phyloP scores from a whole-genome alignment of 2,329 filamentous ascomycete genomes.

The Thelonectria discophora region DNA sequence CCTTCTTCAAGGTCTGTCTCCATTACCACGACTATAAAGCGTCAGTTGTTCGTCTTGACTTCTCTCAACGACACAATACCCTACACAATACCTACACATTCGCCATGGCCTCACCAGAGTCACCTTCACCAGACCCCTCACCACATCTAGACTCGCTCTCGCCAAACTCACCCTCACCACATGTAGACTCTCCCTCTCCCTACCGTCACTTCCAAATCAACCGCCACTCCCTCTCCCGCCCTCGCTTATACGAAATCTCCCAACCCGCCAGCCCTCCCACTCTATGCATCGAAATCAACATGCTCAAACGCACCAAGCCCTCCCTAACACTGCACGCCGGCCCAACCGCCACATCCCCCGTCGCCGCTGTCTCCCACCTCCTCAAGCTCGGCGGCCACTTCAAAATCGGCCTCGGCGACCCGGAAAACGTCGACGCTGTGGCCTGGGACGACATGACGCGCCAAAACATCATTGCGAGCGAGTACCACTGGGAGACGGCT shows the following conservation, averaged over 20 bases:
- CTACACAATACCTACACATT: not conserved
- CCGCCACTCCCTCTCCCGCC: not conserved
- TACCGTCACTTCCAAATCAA: constrained; percentile 9
- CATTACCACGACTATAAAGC: no score
- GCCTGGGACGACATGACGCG: constrained; percentile 34
- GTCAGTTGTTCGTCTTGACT: no score
- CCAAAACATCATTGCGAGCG: constrained; percentile 13
- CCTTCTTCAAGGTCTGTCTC: no score
- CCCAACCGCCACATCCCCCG: constrained; percentile 4
- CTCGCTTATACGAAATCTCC: constrained; percentile 7
- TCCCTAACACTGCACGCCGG: constrained; percentile 29
- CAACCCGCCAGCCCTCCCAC: not conserved
- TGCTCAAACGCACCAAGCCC: constrained; percentile 3
- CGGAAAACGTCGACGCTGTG: constrained; percentile 9
- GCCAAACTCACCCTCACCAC: not conserved
- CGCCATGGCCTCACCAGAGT: not conserved
- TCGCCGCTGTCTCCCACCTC: constrained; percentile 26
- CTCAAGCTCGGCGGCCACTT: constrained; percentile 26
- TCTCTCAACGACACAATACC: no score
- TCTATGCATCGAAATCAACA: constrained; percentile 1
- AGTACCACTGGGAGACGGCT: constrained; percentile 16
- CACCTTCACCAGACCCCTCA: not conserved
- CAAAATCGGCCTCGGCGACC: constrained; percentile 34
- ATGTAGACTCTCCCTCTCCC: no score
- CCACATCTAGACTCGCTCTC: no score